phyloP scores from a whole-genome alignment of 2,329 filamentous ascomycete genomes.

The Chaetomium globosum region DNA sequence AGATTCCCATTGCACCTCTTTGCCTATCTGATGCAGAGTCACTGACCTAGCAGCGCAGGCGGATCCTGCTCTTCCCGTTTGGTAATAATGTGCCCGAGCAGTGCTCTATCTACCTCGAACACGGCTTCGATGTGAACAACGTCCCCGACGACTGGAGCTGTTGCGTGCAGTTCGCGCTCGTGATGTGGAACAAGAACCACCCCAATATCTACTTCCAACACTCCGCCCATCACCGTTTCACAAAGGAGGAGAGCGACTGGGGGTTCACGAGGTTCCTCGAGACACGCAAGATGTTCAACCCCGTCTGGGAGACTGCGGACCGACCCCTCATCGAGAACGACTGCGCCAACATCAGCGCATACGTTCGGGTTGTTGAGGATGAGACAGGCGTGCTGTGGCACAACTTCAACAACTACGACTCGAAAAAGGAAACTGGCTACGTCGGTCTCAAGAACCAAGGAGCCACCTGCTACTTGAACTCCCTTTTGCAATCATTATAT shows the following conservation, averaged over 20 bases:
- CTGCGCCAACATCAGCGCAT: constrained; percentile 77
- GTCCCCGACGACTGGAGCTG: constrained; percentile 93
- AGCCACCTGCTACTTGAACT: constrained; percentile 87
- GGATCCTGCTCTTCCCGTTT: constrained; percentile 90
- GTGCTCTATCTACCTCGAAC: constrained; percentile 93
- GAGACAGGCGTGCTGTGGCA: constrained; percentile 89
- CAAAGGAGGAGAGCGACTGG: constrained; percentile 95
- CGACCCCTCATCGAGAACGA: constrained; percentile 79
- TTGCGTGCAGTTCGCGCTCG: constrained; percentile 92
- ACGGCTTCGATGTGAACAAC: constrained; percentile 75
- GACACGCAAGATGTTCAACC: constrained; percentile 78
- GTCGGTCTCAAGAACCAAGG: constrained; percentile 97
- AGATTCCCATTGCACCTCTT: not conserved
- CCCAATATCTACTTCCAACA: constrained; percentile 82
- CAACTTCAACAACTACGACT: constrained; percentile 92
- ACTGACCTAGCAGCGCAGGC: constrained; percentile 55
- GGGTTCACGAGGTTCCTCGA: constrained; percentile 97
- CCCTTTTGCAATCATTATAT: constrained; percentile 79
- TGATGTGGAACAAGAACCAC: constrained; percentile 91
- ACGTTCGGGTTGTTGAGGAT: constrained; percentile 79
- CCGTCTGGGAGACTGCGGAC: constrained; percentile 69
- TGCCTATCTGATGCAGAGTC: constrained; percentile 2
- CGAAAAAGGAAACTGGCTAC: constrained; percentile 98
- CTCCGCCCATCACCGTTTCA: constrained; percentile 92
- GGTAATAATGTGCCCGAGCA: constrained; percentile 87